Evolutionary conservation across 805 yeast genomes (phyloP).

Genomic region (Saturnispora dispora): DNA sequence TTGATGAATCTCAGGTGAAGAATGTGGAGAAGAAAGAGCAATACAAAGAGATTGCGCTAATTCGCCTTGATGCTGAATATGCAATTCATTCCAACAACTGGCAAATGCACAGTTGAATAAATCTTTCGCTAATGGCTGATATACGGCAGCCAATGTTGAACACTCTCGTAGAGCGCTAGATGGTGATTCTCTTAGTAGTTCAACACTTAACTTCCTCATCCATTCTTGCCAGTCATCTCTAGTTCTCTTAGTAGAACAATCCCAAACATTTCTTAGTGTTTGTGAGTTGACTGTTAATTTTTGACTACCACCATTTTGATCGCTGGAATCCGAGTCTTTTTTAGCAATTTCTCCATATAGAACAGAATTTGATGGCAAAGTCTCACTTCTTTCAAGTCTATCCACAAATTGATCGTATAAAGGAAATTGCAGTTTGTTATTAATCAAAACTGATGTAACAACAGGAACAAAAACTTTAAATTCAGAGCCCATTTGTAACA

Average conservation of each 20-base stretch:
- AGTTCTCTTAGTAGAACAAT: constrained; percentile 77
- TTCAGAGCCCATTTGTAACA: constrained; percentile 76
- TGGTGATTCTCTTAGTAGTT: constrained; percentile 83
- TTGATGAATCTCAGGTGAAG: constrained; percentile 94
- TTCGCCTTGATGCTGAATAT: constrained; percentile 83
- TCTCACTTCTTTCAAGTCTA: constrained; percentile 73
- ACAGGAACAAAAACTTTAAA: constrained; percentile 81
- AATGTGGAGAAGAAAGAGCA: constrained; percentile 82
- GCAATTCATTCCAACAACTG: constrained; percentile 89
- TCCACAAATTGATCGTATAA: constrained; percentile 75
- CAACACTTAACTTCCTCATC: constrained; percentile 81
- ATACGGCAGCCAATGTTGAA: constrained; percentile 77
- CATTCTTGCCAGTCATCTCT: constrained; percentile 98
- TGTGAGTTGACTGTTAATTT: constrained; percentile 63
- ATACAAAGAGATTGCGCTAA: constrained; percentile 75
- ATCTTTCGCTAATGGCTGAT: constrained; percentile 81
- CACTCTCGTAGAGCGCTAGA: constrained; percentile 92
- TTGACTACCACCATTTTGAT: constrained; percentile 59
- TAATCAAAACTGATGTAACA: constrained; percentile 56
- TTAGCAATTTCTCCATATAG: constrained; percentile 49
- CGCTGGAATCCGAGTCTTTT: constrained; percentile 39
- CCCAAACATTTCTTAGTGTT: constrained; percentile 79
- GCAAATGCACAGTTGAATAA: constrained; percentile 91
- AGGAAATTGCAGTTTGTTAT: constrained; percentile 57
- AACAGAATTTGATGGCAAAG: constrained; percentile 67